phyloP scores from a whole-genome alignment of 352 stramenopile species.

The Globisporangium middletonii region DNA sequence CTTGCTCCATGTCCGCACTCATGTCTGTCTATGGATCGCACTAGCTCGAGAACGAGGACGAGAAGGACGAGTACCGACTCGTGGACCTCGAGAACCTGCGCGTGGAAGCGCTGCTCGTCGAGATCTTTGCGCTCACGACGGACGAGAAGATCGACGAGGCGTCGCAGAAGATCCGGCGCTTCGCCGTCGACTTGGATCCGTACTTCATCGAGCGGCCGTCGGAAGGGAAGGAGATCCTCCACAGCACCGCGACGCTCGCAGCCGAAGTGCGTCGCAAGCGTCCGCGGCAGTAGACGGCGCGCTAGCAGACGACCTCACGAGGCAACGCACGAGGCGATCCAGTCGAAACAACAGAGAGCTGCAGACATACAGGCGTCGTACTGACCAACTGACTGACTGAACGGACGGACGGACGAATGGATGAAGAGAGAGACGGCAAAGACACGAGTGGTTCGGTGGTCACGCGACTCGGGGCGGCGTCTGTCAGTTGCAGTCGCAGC shows the following conservation, averaged over 20 bases:
- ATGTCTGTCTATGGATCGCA: neutral
- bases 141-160: conserved; percentile 85
- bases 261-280: conserved; percentile 77
- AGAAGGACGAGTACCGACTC: conserved; percentile 80
- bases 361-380: too few relatives aligned
- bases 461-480: too few relatives aligned
- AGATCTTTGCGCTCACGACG: conserved; percentile 78
- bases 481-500: conserved; percentile 40
- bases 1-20: neutral
- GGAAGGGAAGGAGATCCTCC: conserved; percentile 80
- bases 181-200: conserved; percentile 73
- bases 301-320: neutral
- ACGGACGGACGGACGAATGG: too few relatives aligned
- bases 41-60: conserved; percentile 73
- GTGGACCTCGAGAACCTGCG: conserved; percentile 79
- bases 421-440: too few relatives aligned
- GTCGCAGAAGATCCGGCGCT: conserved; percentile 76
- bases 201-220: conserved; percentile 83
- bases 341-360: too few relatives aligned
- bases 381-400: too few relatives aligned
- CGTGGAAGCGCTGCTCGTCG: conserved; percentile 80
- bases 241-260: conserved; percentile 74
- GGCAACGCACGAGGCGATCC: too few relatives aligned
- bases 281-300: conserved; percentile 32
- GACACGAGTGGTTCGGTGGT: too few relatives aligned